phyloP scores from a whole-genome alignment of 1,139 yeast species.

The Pichia sp. region DNA sequence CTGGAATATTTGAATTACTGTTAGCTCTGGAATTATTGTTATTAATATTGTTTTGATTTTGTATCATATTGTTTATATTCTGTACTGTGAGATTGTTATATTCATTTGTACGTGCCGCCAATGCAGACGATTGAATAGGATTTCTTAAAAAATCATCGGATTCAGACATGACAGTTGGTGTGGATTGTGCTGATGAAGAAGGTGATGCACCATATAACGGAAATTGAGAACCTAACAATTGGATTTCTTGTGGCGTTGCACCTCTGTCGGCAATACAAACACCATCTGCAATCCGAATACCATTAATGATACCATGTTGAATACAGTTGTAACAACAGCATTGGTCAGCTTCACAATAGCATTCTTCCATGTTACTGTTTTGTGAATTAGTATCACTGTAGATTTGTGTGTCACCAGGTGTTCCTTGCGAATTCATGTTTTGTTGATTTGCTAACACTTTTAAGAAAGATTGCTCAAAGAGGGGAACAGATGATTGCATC shows the following conservation, averaged over 20 bases:
- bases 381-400: slow-evolving; percentile 1
- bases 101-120: neutral
- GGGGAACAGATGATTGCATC: slow-evolving; percentile 18
- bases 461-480: slow-evolving; percentile 20
- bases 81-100: neutral
- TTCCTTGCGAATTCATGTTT: neutral
- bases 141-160: neutral
- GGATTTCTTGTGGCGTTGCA: slow-evolving; percentile 15
- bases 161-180: slow-evolving; percentile 4
- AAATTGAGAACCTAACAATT: slow-evolving; percentile 10
- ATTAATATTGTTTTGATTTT: neutral
- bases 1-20: neutral
- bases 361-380: slow-evolving; percentile 26
- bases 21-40: neutral
- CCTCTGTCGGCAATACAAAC: slow-evolving; percentile 18
- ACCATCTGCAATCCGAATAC: slow-evolving; percentile 45
- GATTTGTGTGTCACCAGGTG: neutral
- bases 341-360: slow-evolving; percentile 44
- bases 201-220: slow-evolving; percentile 18
- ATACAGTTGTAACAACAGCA: slow-evolving; percentile 56
- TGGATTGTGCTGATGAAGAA: slow-evolving; percentile 5
- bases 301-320: slow-evolving; percentile 53
- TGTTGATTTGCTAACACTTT: slow-evolving; percentile 5
- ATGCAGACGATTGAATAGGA: neutral
- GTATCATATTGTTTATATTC: neutral